Conservation (phyloP, 371 early-diverging fungal species). For the Saksenaea oblongispora region DNA sequence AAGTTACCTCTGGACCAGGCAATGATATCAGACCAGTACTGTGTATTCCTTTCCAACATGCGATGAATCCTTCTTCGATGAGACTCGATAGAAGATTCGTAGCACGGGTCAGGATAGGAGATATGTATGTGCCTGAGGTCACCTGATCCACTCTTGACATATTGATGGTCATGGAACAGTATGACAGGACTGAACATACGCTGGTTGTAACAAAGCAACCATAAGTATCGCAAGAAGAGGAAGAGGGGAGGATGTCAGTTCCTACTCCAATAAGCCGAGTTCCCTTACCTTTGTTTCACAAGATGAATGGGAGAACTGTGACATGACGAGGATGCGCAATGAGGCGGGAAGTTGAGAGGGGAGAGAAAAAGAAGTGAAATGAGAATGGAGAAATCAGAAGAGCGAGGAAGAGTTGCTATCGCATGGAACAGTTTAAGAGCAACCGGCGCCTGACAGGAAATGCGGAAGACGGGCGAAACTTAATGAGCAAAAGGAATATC, state of each 20-base stretch:
- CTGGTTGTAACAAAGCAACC: not conserved
- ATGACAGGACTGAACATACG: slow-evolving; percentile 44
- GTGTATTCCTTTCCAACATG: slow-evolving; percentile 35
- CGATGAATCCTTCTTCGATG: slow-evolving; percentile 33
- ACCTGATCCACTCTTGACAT: slow-evolving; percentile 33
- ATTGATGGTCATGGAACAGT: slow-evolving; percentile 42
- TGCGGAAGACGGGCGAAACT: slow-evolving; percentile 6
- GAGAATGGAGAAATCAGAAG: not conserved
- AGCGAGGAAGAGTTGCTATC: not conserved
- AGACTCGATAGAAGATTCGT: slow-evolving; percentile 23
- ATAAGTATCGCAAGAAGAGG: not conserved
- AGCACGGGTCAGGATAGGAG: slow-evolving; percentile 29
- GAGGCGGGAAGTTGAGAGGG: not conserved
- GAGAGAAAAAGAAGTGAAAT: not conserved
- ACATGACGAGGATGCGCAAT: not conserved
- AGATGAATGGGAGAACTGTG: not conserved
- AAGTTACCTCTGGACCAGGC: slow-evolving; percentile 30
- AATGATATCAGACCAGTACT: slow-evolving; percentile 36
- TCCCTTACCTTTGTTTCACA: not conserved
- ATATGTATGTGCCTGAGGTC: slow-evolving; percentile 36
- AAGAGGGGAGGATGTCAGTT: not conserved
- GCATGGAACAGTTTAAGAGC: slow-evolving; percentile 6
- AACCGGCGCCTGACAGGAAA: slow-evolving; percentile 4
- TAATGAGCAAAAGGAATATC: not conserved
- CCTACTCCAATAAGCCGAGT: not conserved